Percentiles rank a stretch among this genome's conserved stretches.
Conservation (phyloP, 2,329 filamentous ascomycete genomes). For the Fusarium udum region DNA sequence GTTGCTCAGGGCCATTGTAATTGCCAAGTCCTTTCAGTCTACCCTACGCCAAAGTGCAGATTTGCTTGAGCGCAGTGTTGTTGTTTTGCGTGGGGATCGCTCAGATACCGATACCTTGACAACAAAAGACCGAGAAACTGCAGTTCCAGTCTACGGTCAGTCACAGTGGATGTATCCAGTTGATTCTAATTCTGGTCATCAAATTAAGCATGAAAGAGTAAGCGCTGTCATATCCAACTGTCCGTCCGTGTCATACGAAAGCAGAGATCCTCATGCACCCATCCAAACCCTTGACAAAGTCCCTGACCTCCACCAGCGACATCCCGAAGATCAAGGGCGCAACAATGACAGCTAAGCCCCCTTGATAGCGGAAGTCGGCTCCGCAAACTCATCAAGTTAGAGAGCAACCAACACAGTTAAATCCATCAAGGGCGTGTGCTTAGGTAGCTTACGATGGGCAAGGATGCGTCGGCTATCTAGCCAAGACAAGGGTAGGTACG, state of each 20-base stretch:
- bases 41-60: not conserved
- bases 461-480: slow-evolving; percentile 4
- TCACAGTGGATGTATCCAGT: not conserved
- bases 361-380: not conserved
- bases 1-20: slow-evolving; percentile 14
- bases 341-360: not conserved
- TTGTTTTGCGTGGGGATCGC: not conserved
- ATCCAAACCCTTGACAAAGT: not conserved
- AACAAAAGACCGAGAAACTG: not conserved
- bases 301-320: not conserved
- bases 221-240: not conserved
- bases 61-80: not conserved
- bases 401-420: not conserved
- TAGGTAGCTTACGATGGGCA: not conserved
- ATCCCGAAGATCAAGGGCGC: not conserved
- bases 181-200: not conserved
- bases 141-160: not conserved
- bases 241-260: not conserved
- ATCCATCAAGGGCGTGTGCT: not conserved
- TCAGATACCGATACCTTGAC: not conserved
- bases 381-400: not conserved
- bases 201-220: not conserved
- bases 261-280: not conserved
- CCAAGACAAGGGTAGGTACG: not conserved
- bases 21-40: accelerated